phyloP scores from a whole-genome alignment of 345 rosid genomes.

The Xanthoceras sorbifolium region DNA sequence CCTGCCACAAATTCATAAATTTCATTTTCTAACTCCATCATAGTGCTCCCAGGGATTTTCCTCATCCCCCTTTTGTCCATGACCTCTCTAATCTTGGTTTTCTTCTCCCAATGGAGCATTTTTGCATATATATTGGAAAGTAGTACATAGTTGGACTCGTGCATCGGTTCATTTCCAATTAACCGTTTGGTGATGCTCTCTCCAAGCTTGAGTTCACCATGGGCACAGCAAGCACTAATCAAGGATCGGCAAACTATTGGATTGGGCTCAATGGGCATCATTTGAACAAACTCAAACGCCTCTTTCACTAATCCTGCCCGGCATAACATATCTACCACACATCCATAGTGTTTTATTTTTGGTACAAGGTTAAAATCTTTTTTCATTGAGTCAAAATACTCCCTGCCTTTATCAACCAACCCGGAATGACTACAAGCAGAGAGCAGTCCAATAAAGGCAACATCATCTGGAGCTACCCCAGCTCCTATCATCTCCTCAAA shows the following conservation, averaged over 20 bases:
- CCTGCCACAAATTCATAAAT: constrained; percentile 59
- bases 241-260: constrained; percentile 49
- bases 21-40: constrained; percentile 45
- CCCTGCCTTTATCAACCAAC: constrained; percentile 45
- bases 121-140: constrained; percentile 53
- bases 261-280: constrained; percentile 56
- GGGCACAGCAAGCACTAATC: constrained; percentile 46
- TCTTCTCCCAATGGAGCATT: constrained; percentile 52
- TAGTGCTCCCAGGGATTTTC: constrained; percentile 52
- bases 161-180: constrained; percentile 42
- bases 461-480: constrained; percentile 50
- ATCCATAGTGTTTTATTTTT: constrained; percentile 51
- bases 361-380: constrained; percentile 45
- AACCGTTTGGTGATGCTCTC: constrained; percentile 44
- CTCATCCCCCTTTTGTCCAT: constrained; percentile 44
- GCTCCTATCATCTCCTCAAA: constrained; percentile 48
- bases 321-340: constrained; percentile 56
- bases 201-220: constrained; percentile 47
- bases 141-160: constrained; percentile 41
- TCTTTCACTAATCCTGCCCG: constrained; percentile 49
- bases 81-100: constrained; percentile 42
- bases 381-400: constrained; percentile 44
- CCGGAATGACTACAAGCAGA: constrained; percentile 55
- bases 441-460: constrained; percentile 53
- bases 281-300: constrained; percentile 43